Evolutionary conservation across 768 basidiomycete species (phyloP), one percentile per base, ranked within the genome.

Genomic region (Cystobasidium tubakii): DNA sequence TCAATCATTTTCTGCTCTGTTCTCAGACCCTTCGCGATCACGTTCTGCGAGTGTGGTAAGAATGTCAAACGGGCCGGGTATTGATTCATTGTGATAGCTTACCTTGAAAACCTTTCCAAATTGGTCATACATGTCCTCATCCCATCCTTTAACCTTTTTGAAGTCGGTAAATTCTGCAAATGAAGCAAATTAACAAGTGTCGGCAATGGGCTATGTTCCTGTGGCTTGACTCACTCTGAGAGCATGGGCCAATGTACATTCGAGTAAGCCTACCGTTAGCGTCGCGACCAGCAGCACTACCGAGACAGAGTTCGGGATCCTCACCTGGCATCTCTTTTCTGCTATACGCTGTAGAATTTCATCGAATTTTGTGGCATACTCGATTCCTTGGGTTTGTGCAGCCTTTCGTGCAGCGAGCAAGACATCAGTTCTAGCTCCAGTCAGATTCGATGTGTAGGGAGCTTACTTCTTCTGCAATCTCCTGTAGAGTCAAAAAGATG

Each of bases 91-190:
- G 3, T 29, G 13, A 21, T 21, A 25, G 6, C 57, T 29, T 6
- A 60, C 57, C 69, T 71, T 36, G 44, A 71, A 62, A 1, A 9
- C 43, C 10, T 27, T 27, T 36, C 36, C 63, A 17, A 39, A 65
- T 42, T 10, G 19, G 39, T 65, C 63, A 27, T 65, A 65, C 63
- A 65, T 34, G 6, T 65, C 33, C 21, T 65, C 63, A 46, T 65
- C 63, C 36, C 43, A 42, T 6, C 43, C 63, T 19, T 25, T 12
- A 12, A 65, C 39, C 23, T 65, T 39, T 13, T 34, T 3, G 34
- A 65, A 65, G 34, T 39, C 63, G 23, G 2, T 17, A 31, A 60
- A 60, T 60, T 60, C 57, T 60, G 57, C 57, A 39, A 15, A 39
- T 15, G 27, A 31, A 3, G 21, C 57, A 60, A 31, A 6, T 29